These are phyloP conservation scores for Cyberlindnera meyerae DNA, from an alignment of 805 yeast genomes.

Conservation along the genomic window DNA sequence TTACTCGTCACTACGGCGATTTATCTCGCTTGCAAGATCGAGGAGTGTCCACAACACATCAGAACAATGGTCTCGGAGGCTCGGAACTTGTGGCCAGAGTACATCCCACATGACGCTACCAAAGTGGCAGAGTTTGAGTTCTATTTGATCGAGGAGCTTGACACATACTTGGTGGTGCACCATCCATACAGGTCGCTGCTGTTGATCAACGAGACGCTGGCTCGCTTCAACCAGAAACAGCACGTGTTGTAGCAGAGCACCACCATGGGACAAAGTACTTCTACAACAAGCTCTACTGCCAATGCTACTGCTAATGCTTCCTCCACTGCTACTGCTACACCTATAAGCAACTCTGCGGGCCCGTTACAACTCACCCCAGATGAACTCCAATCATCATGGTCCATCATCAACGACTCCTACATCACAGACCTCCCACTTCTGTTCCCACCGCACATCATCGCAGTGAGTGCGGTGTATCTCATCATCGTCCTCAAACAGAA, in stretches of 20 bases:
- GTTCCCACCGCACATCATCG: constrained; percentile 86
- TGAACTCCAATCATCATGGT: constrained; percentile 85
- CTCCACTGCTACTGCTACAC: too few species aligned
- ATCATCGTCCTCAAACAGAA: constrained; percentile 54
- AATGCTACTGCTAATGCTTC: neutral
- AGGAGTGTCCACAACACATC: constrained; percentile 93
- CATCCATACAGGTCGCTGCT: constrained; percentile 68
- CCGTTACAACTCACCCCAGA: constrained; percentile 42
- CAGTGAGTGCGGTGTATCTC: constrained; percentile 75
- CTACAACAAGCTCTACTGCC: neutral
- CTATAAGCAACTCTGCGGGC: too few species aligned
- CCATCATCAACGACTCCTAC: constrained; percentile 82
- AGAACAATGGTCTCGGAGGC: constrained; percentile 81
- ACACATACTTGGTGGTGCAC: constrained; percentile 63
- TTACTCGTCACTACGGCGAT: constrained; percentile 78
- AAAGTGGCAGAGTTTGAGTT: constrained; percentile 95
- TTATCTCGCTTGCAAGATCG: constrained; percentile 88
- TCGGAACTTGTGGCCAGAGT: constrained; percentile 89
- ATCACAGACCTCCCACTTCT: constrained; percentile 80
- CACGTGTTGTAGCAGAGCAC: neutral
- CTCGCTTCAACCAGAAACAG: constrained; percentile 22
- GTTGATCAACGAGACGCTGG: constrained; percentile 37
- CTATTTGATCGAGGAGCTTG: constrained; percentile 83
- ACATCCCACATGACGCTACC: constrained; percentile 84
- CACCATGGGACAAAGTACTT: too few species aligned